Evolutionary conservation across 1,284 basidiomycete species (phyloP).

Genomic region (Heterobasidion occidentale): DNA sequence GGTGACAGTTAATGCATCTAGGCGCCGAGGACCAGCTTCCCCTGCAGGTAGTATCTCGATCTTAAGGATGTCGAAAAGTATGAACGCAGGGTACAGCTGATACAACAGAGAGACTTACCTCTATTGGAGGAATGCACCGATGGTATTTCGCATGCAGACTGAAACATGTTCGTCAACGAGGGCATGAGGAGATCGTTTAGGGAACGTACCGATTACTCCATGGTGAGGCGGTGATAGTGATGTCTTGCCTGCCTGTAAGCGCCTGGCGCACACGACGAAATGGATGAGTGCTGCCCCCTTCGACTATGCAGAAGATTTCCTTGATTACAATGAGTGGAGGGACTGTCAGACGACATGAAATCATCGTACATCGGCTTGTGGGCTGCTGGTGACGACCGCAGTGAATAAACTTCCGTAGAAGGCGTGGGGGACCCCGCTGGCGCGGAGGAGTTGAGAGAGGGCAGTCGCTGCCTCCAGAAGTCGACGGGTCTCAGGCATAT

Average conservation of each 20-base stretch:
- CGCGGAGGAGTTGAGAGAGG: conserved; percentile 47
- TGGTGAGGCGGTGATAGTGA: conserved; percentile 36
- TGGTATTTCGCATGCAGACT: conserved; percentile 31
- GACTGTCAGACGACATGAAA: background rate
- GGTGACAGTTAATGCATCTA: conserved; percentile 59
- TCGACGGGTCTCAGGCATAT: conserved; percentile 57
- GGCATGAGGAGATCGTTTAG: conserved; percentile 1
- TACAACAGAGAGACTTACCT: conserved; percentile 18
- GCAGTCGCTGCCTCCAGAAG: conserved; percentile 55
- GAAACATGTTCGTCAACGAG: conserved; percentile 5
- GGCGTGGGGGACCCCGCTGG: conserved; percentile 50
- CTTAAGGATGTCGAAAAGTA: conserved; percentile 24
- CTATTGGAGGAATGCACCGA: conserved; percentile 26
- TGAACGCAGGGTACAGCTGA: background rate
- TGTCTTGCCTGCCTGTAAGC: conserved; percentile 31
- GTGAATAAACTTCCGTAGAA: conserved; percentile 60
- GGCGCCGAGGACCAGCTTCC: conserved; percentile 66
- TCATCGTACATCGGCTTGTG: conserved; percentile 44
- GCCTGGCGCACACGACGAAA: conserved; percentile 51
- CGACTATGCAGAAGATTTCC: conserved; percentile 53
- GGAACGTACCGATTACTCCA: conserved; percentile 43
- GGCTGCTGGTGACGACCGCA: conserved; percentile 46
- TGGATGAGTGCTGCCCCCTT: conserved; percentile 40
- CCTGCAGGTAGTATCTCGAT: conserved; percentile 77
- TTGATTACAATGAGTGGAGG: conserved; percentile 13